Evolutionary conservation across 768 basidiomycete genomes (phyloP), one percentile per base, ranked within the genome.

Genomic region (Megacollybia marginata): DNA sequence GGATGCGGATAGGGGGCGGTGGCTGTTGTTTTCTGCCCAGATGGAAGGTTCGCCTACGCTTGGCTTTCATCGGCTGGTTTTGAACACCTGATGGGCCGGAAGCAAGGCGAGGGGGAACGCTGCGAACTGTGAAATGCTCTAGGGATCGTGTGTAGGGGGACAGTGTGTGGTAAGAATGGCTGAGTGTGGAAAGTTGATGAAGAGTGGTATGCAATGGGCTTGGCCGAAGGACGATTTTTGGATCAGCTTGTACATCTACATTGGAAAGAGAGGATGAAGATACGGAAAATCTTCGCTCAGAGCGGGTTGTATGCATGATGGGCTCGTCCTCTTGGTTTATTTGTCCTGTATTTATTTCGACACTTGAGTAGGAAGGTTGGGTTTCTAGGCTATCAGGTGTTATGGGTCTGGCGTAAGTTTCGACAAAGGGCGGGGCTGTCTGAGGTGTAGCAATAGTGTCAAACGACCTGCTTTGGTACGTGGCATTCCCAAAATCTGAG

Each of bases 81-180:
- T 81, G 78, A 15, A 28, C 23, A 62, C 64, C 0, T 64, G 55
- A 7, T 57, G 57, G 10, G 66, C 65, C 62, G 23, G 23, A 28
- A 8, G 62, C 60, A 38, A 66, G 61, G 42, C 80, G 71, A 16
- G 84, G 88, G 1, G 92, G 92, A 19, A 85, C 88, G 51, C 89
- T 91, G 32, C 93, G 79, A 11, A 96, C 92, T 1, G 93, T 91
- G 63, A 95, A 94, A 65, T 96, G 92, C 52, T 88, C 85, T 28
- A 92, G 74, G 12, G 86, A 83, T 48, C 92, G 82, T 6, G 94
- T 96, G 65, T 95, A 97, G 0, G 94, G 95, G 1, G 88, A 92
- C 3, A 99, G 71, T 0, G 95, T 99, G 60, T 96, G 95, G 59
- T 96, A 92, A 1, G 92, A 92, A 56, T 85, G 76, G 16, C 82